phyloP scores from a whole-genome alignment of 2,329 filamentous ascomycete species.

The Didymella exigua region DNA sequence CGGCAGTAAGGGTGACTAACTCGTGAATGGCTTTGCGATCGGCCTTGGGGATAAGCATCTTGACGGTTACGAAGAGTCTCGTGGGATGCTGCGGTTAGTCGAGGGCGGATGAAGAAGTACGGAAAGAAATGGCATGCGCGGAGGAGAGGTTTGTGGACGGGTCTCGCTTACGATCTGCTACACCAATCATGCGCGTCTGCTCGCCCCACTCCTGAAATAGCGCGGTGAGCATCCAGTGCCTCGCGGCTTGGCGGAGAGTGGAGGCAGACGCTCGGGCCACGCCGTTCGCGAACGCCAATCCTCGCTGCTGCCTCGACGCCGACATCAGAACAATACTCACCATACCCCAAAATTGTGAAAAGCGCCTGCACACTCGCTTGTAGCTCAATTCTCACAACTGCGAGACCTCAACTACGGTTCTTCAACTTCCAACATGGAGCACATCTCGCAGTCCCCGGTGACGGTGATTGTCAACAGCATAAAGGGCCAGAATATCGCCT shows the following conservation, averaged over 20 bases:
- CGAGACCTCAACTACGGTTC: background rate
- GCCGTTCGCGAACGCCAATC: slow-evolving; percentile 2
- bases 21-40: slow-evolving; percentile 99
- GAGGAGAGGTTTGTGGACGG: slow-evolving; percentile 6
- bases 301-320: slow-evolving; percentile 8
- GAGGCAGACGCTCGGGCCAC: slow-evolving; percentile 15
- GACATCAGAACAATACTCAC: slow-evolving; percentile 3
- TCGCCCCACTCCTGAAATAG: slow-evolving; percentile 11
- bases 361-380: too few species aligned
- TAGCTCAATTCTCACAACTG: too few species aligned
- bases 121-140: slow-evolving; percentile 15
- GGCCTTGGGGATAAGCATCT: slow-evolving; percentile 96
- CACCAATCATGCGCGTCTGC: too few species aligned
- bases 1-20: slow-evolving; percentile 69
- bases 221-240: slow-evolving; percentile 21
- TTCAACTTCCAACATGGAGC: slow-evolving; percentile 25
- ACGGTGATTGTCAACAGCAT: slow-evolving; percentile 81
- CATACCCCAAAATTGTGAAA: too few species aligned
- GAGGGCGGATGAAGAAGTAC: slow-evolving; percentile 14
- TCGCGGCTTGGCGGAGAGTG: slow-evolving; percentile 9
- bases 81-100: slow-evolving; percentile 31
- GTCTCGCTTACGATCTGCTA: too few species aligned
- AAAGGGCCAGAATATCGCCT: slow-evolving; percentile 77
- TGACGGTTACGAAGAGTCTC: slow-evolving; percentile 47
- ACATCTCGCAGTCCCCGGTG: slow-evolving; percentile 32